Base-by-base conservation (phyloP, 805 yeast genomes). In the Hemisphaericaspora nanyangensis region DNA sequence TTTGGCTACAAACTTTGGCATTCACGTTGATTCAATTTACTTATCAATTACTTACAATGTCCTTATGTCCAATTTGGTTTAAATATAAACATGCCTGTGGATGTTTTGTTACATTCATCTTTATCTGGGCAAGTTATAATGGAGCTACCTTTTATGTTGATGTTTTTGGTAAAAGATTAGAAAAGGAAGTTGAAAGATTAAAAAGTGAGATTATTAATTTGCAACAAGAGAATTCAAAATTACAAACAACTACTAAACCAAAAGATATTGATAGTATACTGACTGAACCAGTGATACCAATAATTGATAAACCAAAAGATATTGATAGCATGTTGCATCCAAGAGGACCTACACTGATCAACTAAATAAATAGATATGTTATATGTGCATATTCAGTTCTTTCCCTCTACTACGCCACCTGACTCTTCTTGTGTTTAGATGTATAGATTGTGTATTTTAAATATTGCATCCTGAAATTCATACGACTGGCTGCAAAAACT, bases 61-160 rank as follows among this genome's bases (percentile, higher is more conserved):
- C 81, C 34, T 72, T 88, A 5, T 87, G 96, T 53, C 95, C 96
- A 0, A 56, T 93, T n/a, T 86, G 95, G 84, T 86, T 86, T 61
- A 69, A 74, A 31, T 76, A 80, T 56, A 81, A 82, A 51, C 61
- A 65, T 31, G 76, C 85, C 2, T 86, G 93, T 18, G 77, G 82
- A 1, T 47, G 70, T 1, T 90, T 89, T 54, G 72, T 91, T 46
- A 61, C 77, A 2, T 70, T 75, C 36, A 86, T 91, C n/a, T 89
- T 90, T 50, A 58, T 80, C 33, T 74, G 78, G 58, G 95, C 98
- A 1, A 72, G 89, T 30, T 88, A 83, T 58, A 90, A 93, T 49
- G 99, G 99, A 20, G 99, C 98, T 2, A 87, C 95, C 0, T 91
- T 87, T 57, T 91, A 91, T 58, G 74, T 93, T 40, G 98, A 91